phyloP scores from a whole-genome alignment of 371 early-diverging fungal genomes.

The Apophysomyces ossiformis region DNA sequence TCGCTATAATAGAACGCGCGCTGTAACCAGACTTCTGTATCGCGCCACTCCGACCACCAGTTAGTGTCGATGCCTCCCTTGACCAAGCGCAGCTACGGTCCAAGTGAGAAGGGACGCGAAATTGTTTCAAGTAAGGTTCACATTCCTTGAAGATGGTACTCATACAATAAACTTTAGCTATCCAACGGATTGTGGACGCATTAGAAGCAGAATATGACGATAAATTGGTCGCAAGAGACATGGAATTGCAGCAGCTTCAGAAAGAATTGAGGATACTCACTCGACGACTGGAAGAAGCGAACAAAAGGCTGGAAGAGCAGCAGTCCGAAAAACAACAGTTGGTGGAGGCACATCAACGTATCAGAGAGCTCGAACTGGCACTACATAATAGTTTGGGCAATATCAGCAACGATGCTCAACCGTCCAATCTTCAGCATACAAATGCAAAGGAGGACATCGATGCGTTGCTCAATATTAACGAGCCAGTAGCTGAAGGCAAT shows the following conservation, averaged over 20 bases:
- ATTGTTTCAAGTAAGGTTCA: constrained; percentile 56
- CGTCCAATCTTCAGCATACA: constrained; percentile 13
- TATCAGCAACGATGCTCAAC: constrained; percentile 10
- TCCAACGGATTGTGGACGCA: constrained; percentile 73
- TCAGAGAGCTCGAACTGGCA: constrained; percentile 54
- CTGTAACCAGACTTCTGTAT: not conserved
- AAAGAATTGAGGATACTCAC: constrained; percentile 50
- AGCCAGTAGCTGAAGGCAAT: not conserved
- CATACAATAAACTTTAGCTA: constrained; percentile 39
- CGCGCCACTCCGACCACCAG: not conserved
- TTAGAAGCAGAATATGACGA: constrained; percentile 68
- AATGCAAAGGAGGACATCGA: constrained; percentile 23
- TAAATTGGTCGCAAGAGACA: constrained; percentile 64
- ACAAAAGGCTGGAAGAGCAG: constrained; percentile 40
- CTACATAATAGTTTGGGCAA: constrained; percentile 33
- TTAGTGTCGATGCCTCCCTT: not conserved
- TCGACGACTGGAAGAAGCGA: constrained; percentile 53
- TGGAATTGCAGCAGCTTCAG: constrained; percentile 65
- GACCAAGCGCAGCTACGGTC: constrained; percentile 10
- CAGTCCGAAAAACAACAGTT: constrained; percentile 40
- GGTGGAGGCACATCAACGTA: constrained; percentile 59
- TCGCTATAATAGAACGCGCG: not conserved
- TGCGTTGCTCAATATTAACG: constrained; percentile 7
- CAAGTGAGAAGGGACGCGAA: constrained; percentile 57
- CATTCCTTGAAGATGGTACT: not conserved